Evolutionary conservation across 768 basidiomycete species (phyloP), one percentile per base, ranked within the genome.

Genomic region (Dictyophora rubrovolvata): DNA sequence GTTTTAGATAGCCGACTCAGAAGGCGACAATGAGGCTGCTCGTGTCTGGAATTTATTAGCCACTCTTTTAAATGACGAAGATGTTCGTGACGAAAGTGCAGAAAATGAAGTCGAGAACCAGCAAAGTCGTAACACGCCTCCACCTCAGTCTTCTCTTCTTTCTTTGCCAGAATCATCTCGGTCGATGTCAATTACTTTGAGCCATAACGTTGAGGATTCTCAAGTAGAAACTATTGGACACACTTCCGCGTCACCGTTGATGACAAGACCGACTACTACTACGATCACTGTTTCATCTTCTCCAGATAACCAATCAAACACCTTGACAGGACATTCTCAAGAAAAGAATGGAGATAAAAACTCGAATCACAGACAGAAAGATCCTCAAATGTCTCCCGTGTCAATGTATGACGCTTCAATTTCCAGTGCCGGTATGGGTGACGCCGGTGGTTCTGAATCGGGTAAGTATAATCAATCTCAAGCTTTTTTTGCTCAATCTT

Each of bases 91-190:
- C 28, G 42, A 42, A n/a, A 42, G n/a, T 42, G n/a, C 42, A n/a
- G 42, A 2, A 42, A 42, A 42, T 4, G 42, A 42, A 42, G 10
- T 12, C 11, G 14, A n/a, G 42, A n/a, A 28, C 28, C 28, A 42
- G 11, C 12, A 2, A 62, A 77, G 17, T 81, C 79, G 8, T 67
- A 70, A 48, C 22, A 54, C n/a, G 61, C n/a, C 65, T 64, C 68
- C 67, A 4, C 61, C 61, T 47, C 68, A 47, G 49, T 69, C 62
- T 59, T 73, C 58, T 60, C 68, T 61, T 52, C 71, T 56, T 48
- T 60, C 62, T 2, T 58, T 67, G 16, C 60, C 63, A 9, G 62
- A 17, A 5, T 49, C 48, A 6, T 14, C 34, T 52, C 51, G 51
- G 14, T 52, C 51, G 17, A 52, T 52, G 51, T 52, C 51, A 16